Evolutionary conservation across 116 monocot genomes (phyloP).

Genomic region (Papilionanthe hybrid): DNA sequence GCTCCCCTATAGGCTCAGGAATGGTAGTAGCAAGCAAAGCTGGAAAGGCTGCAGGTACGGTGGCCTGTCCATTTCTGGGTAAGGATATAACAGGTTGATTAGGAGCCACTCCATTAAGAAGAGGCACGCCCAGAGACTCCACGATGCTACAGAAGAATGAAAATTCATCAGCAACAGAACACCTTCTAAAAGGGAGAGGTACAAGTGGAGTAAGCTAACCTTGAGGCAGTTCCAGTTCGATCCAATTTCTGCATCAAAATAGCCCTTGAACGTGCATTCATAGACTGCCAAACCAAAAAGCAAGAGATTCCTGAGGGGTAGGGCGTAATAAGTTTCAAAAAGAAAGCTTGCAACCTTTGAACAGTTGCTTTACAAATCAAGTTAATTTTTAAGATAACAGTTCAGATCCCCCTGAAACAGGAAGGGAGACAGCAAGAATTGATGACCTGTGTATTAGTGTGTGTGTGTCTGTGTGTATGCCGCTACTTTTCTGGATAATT

Average conservation of each 20-base stretch:
- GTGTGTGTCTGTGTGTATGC: not conserved
- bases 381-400: not conserved
- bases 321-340: not conserved
- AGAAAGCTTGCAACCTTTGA: not conserved
- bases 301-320: not conserved
- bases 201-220: conserved; percentile 27
- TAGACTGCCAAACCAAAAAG: conserved; percentile 40
- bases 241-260: conserved; percentile 89
- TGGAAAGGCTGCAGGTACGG: conserved; percentile 21
- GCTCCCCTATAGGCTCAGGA: conserved; percentile 39
- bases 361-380: not conserved
- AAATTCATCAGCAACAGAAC: not conserved
- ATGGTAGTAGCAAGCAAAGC: conserved; percentile 6
- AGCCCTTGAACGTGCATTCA: conserved; percentile 88
- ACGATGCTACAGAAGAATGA: conserved; percentile 40
- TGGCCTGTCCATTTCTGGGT: conserved; percentile 30
- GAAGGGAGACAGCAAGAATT: not conserved
- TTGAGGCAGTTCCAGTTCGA: conserved; percentile 71
- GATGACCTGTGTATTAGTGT: not conserved
- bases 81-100: conserved; percentile 25
- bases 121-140: conserved; percentile 54
- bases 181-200: not conserved
- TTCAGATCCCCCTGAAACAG: not conserved
- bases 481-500: not conserved
- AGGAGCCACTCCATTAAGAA: conserved; percentile 38